Base-by-base conservation (phyloP, 2,329 filamentous ascomycete genomes). In the Penicillium psychrosexuale region DNA sequence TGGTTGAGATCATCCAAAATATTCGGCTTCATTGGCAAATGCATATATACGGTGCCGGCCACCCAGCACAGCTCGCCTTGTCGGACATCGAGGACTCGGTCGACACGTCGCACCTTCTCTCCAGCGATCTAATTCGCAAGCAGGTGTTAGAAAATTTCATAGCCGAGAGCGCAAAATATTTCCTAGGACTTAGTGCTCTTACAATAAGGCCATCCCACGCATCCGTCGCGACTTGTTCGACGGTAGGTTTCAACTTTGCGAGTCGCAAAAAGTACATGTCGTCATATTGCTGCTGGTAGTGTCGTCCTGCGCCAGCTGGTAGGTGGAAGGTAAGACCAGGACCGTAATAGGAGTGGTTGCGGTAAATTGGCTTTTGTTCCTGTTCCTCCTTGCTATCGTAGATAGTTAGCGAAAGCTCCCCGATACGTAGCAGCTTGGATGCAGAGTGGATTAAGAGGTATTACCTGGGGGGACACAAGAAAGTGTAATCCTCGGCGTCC, bases 41-140 rank as follows among this genome's bases (percentile, higher is more conserved):
- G 91, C 88, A 97, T 96, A 72, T 96, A 99, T 31, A 97, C 85
- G 0, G 94, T 99, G 15, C 95, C 94, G 0, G 87, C 82, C 15
- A 99, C 89, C 91, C 93, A 99, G 77, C 93, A 97, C 34, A 97
- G 79, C 76, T 97, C 87, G 60, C 94, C 94, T 77, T 97, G 94
- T 57, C 93, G 86, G 48, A 99, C 94, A 75, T 99, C 93, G 30
- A 99, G 82, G 56, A 99, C 94, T 63, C 94, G 82, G 31, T 97
- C 90, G 15, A 95, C 91, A 61, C 82, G 84, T 63, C 82, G 83
- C 11, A 90, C 90, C 53, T 78, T 78, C 70, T 96, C 90, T 36
- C 85, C 89, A 7, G 84, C 90, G 62, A 97, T 86, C 69, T 88
- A 56, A 53, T 27, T 30, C 28, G 27, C 19, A 40, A 28, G 46